A percentile compares a stretch with the other conserved stretches of the same genome.
Evolutionary conservation across 352 stramenopile species (phyloP).

Genomic region (Phytophthora constricta): DNA sequence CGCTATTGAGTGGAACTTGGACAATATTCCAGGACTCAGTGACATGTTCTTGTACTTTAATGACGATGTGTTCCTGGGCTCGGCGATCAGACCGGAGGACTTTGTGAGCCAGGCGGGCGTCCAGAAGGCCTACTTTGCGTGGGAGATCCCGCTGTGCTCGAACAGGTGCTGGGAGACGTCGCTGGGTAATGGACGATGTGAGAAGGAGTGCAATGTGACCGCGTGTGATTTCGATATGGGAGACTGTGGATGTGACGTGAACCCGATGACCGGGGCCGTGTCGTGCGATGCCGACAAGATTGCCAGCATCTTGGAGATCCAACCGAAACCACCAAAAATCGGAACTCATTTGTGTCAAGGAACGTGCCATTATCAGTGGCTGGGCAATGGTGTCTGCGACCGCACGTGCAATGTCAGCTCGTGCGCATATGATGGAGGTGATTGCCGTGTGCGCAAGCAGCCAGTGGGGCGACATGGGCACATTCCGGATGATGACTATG

Average conservation of each 20-base stretch:
- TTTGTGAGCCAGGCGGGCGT: constrained; percentile 89
- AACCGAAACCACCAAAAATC: constrained; percentile 53
- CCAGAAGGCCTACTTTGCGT: constrained; percentile 93
- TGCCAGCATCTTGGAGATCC: constrained; percentile 58
- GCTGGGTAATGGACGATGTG: constrained; percentile 89
- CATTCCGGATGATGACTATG: constrained; percentile 15
- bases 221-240: constrained; percentile 93
- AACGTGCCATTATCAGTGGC: constrained; percentile 78
- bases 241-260: constrained; percentile 90
- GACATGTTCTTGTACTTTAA: constrained; percentile 97
- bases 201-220: constrained; percentile 89
- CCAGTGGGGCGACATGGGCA: constrained; percentile 18
- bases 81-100: constrained; percentile 88
- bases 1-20: constrained; percentile 94
- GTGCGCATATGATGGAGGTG: constrained; percentile 87
- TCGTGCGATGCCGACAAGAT: constrained; percentile 69
- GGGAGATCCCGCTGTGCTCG: constrained; percentile 92
- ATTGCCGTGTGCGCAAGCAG: constrained; percentile 58
- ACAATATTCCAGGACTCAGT: constrained; percentile 93
- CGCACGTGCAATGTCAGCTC: constrained; percentile 77
- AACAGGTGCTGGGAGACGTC: constrained; percentile 73
- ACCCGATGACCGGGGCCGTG: constrained; percentile 47
- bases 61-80: constrained; percentile 95
- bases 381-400: constrained; percentile 86
- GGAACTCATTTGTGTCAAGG: constrained; percentile 72